These are phyloP conservation scores for Globisporangium uncinulatum DNA, from an alignment of 352 stramenopile species.

Conservation along the genomic window DNA sequence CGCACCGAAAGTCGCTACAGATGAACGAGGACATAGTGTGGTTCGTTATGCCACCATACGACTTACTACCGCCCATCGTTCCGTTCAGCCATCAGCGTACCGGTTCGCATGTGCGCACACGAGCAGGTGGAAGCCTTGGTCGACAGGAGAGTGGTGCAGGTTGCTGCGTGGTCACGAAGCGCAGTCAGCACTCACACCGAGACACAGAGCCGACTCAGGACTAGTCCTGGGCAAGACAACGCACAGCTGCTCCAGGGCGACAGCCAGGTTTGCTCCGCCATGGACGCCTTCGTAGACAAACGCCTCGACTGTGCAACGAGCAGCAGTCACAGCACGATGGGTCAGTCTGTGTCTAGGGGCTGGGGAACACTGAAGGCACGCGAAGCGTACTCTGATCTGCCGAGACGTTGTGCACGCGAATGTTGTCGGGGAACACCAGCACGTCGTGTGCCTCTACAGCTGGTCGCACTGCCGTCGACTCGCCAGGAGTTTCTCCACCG, in stretches of 20 bases:
- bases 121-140: slow-evolving; percentile 50
- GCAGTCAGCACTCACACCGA: not conserved
- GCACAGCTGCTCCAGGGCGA: slow-evolving; percentile 28
- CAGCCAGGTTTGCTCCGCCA: slow-evolving; percentile 22
- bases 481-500: not conserved
- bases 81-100: slow-evolving; percentile 6
- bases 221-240: not conserved
- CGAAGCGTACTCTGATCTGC: slow-evolving; percentile 32
- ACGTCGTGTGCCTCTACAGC: slow-evolving; percentile 34
- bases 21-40: no score
- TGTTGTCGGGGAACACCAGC: slow-evolving; percentile 61
- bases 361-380: no score
- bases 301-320: slow-evolving; percentile 19
- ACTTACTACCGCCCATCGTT: no score
- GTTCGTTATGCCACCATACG: no score
- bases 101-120: slow-evolving; percentile 56
- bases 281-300: slow-evolving; percentile 31
- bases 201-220: no score
- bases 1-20: slow-evolving; percentile 59
- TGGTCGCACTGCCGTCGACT: not conserved
- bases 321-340: slow-evolving; percentile 1
- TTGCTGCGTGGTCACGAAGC: slow-evolving; percentile 19
- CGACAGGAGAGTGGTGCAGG: slow-evolving; percentile 30
- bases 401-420: slow-evolving; percentile 51
- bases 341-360: not conserved